Conservation (phyloP, 108 stramenopile species). For the Phaeodactylum tricornutum region DNA sequence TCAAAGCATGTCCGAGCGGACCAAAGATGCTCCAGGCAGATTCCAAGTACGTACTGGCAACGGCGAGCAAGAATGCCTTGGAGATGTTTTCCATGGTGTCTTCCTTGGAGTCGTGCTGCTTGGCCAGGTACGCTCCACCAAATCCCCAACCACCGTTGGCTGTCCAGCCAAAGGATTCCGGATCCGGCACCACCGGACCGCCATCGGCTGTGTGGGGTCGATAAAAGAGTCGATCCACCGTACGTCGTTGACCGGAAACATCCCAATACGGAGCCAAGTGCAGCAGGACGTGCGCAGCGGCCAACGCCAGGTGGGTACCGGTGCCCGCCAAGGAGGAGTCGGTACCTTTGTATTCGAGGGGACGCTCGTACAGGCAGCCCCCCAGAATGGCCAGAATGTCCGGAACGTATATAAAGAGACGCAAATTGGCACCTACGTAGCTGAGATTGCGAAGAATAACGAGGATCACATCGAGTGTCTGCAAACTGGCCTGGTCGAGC, state of each 20-base stretch:
- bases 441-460: conserved; percentile 57
- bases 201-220: conserved; percentile 27
- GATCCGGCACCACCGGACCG: conserved; percentile 18
- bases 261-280: conserved; percentile 64
- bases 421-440: conserved; percentile 61
- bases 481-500: background rate
- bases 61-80: conserved; percentile 12
- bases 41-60: conserved; percentile 18
- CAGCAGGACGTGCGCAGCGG: conserved; percentile 46
- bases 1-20: conserved; percentile 23
- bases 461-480: conserved; percentile 26
- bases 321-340: conserved; percentile 3
- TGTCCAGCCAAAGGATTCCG: conserved; percentile 22
- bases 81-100: conserved; percentile 25
- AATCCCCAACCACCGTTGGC: conserved; percentile 52
- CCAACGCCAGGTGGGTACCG: conserved; percentile 26
- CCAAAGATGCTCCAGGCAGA: conserved; percentile 39
- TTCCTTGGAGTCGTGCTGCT: conserved; percentile 55
- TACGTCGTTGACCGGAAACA: conserved; percentile 56
- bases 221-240: conserved; percentile 63
- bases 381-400: conserved; percentile 37
- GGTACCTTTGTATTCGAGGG: background rate
- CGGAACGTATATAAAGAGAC: conserved; percentile 51
- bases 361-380: conserved; percentile 57
- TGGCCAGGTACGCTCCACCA: conserved; percentile 61